Evolutionary conservation across 2,329 filamentous ascomycete genomes (phyloP).

Genomic region (Furcasterigmium furcatum): DNA sequence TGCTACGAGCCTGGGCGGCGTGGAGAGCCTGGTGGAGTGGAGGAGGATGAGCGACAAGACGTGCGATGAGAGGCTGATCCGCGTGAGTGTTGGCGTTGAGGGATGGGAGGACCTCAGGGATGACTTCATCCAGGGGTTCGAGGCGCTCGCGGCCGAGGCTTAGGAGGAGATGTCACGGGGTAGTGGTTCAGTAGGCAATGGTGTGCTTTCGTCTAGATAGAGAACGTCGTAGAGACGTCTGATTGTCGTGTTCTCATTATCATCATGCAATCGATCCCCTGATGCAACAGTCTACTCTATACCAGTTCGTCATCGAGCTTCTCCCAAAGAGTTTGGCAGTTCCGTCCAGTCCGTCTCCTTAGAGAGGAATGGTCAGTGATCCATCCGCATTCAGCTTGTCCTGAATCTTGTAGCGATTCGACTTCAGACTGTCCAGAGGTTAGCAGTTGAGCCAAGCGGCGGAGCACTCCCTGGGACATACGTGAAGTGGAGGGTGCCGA

Average conservation of each 20-base stretch:
- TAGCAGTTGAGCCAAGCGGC: conserved; percentile 8
- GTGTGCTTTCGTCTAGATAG: too few species aligned
- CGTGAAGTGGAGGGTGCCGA: conserved; percentile 28
- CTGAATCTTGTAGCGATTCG: conserved; percentile 25
- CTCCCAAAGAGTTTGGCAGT: too few species aligned
- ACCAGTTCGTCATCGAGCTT: too few species aligned
- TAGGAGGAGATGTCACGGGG: not conserved
- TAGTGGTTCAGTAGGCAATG: not conserved
- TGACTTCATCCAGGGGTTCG: conserved; percentile 69
- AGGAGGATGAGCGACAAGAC: conserved; percentile 77
- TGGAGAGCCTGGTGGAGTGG: conserved; percentile 97
- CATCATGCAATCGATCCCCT: too few species aligned
- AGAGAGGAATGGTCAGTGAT: conserved; percentile 26
- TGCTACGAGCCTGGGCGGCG: conserved; percentile 88
- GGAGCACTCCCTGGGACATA: too few species aligned
- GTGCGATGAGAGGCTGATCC: conserved; percentile 69
- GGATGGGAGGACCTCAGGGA: conserved; percentile 77
- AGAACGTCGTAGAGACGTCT: too few species aligned
- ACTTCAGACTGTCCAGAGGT: conserved; percentile 21
- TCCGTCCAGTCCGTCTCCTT: not conserved
- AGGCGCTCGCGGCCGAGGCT: conserved; percentile 39
- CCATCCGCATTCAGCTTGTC: conserved; percentile 25
- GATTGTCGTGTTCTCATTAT: too few species aligned
- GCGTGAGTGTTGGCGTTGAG: conserved; percentile 86
- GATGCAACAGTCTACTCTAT: too few species aligned